Evolutionary conservation across 169 alveolate species (phyloP).

Genomic region (Babesia bovis): DNA sequence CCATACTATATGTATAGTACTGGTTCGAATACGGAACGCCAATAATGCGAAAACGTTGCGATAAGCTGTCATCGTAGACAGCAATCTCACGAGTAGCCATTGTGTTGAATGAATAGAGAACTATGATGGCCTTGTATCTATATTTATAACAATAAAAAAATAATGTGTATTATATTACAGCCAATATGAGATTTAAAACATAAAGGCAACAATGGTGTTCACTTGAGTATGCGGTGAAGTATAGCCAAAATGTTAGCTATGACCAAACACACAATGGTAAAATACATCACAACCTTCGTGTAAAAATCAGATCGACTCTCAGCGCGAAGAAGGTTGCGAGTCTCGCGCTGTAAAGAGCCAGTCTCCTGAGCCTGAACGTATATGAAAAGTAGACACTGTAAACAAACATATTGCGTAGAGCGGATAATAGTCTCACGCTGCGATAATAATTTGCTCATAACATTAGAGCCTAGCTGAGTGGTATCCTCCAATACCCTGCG

Average conservation of each 20-base stretch:
- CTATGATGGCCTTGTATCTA: not conserved
- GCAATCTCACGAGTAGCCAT: constrained; percentile 9
- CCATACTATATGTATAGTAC: constrained; percentile 47
- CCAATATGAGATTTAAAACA: too few species aligned
- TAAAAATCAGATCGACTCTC: constrained; percentile 64
- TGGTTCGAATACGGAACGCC: constrained; percentile 61
- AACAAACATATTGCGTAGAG: constrained; percentile 54
- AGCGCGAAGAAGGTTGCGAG: constrained; percentile 49
- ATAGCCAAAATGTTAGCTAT: constrained; percentile 47
- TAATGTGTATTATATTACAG: too few species aligned
- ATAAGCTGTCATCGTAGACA: constrained; percentile 25
- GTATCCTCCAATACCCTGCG: constrained; percentile 57
- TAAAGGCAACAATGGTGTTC: too few species aligned
- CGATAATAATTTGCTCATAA: constrained; percentile 58
- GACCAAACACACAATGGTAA: constrained; percentile 46
- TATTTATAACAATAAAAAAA: too few species aligned
- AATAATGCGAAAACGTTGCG: constrained; percentile 41
- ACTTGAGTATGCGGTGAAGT: constrained; percentile 31
- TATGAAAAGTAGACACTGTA: not conserved
- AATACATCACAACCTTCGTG: constrained; percentile 58
- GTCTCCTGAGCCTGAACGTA: constrained; percentile 33
- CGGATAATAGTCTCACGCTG: constrained; percentile 66
- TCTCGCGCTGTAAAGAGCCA: constrained; percentile 47
- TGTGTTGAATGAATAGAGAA: not conserved
- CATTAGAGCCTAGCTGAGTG: constrained; percentile 59